Base-by-base conservation (phyloP, 495 filamentous ascomycete genomes). In the Rostrohypoxylon terebratum region DNA sequence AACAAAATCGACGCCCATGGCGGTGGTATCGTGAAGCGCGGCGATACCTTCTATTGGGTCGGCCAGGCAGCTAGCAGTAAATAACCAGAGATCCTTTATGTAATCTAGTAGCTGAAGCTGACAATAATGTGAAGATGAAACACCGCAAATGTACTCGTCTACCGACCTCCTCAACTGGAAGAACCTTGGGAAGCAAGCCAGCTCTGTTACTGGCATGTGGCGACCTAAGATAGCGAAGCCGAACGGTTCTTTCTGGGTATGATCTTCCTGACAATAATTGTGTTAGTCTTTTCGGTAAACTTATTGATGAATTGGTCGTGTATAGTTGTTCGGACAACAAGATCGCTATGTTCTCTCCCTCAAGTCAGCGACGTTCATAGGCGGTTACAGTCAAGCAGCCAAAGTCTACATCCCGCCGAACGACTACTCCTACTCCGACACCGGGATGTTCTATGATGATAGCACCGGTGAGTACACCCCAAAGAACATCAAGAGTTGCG, bases 111-210 rank as follows among this genome's bases (percentile, higher is more conserved):
- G 54, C 14, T 45, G 5, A 51, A 57, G 51, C 71, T 71, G 45
- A 72, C 61, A 23, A 63, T 64, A 10, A 16, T 38, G 9, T 64
- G 4, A 42, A 83, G 81, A 80, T 59, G 66, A 80, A 59, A 79
- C 79, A 9, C 81, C 83, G 6, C 78, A 76, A 60, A 73, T 85
- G 72, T 85, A 85, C 59, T 83, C 81, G 2, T 83, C 81, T 8
- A 80, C 77, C 2, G 81, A 85, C 57, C 76, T 85, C 10, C 59
- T 85, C 18, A 81, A 85, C 66, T 85, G 83, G 83, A 77, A 80
- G 55, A 77, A 77, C 55, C 70, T 80, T n/a, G 81, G 81, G 11
- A 45, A 70, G 47, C 79, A 80, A 53, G 75, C 73, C 2, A 72
- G 70, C 14, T 72, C 76, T 11, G 71, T 83, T 0, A 53, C 73